Evolutionary conservation across 192 early-diverging fungal species (phyloP).

Genomic region (Mortierella claussenii): DNA sequence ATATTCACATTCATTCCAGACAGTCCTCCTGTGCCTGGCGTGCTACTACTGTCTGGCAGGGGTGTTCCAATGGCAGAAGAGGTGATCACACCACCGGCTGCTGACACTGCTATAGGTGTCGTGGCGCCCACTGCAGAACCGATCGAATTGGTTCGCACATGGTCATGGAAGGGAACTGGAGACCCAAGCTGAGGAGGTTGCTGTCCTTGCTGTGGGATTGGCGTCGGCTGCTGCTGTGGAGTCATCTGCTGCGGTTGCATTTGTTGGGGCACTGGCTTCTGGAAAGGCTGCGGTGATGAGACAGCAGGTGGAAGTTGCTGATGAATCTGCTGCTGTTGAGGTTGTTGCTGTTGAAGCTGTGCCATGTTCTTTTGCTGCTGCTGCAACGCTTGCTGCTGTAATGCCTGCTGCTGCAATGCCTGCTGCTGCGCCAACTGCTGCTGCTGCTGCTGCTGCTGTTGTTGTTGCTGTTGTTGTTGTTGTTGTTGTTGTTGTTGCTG

Average conservation of each 20-base stretch:
- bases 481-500: constrained; percentile 12
- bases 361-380: not conserved
- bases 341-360: constrained; percentile 1
- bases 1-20: constrained; percentile 18
- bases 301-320: not conserved
- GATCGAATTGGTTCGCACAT: constrained; percentile 34
- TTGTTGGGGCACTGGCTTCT: constrained; percentile 5
- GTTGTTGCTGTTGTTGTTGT: constrained; percentile 11
- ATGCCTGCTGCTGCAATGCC: not conserved
- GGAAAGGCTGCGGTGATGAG: constrained; percentile 16
- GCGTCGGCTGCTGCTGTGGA: not conserved
- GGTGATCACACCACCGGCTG: not conserved
- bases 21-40: constrained; percentile 16
- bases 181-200: constrained; percentile 21
- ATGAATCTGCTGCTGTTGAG: constrained; percentile 5
- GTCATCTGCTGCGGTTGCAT: constrained; percentile 8
- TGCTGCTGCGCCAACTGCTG: not conserved
- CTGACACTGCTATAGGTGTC: no score
- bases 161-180: constrained; percentile 25
- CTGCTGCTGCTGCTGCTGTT: constrained; percentile 1
- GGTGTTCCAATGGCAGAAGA: constrained; percentile 4
- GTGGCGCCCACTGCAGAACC: constrained; percentile 12
- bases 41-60: not conserved
- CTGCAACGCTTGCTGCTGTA: constrained; percentile 2
- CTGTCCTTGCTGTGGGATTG: constrained; percentile 8